Base-by-base conservation (phyloP, 768 basidiomycete species). In the Podaxis carcinomalis region DNA sequence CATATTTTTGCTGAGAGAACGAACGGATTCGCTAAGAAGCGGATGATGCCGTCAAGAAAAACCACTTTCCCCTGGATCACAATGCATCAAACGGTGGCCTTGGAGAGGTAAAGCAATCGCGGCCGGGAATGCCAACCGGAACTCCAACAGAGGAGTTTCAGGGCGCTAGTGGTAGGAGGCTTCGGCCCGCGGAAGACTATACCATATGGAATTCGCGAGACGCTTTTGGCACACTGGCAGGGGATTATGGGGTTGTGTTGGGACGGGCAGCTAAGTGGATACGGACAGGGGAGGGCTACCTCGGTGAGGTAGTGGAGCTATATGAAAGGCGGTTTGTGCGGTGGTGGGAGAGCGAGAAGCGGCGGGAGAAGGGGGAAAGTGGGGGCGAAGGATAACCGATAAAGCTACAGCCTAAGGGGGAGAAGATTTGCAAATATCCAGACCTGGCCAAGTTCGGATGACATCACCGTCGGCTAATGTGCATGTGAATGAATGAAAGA, bases 131-230 rank as follows among this genome's bases (percentile, higher is more conserved):
- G 11, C 52, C 21, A 7, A 46, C 57, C 23, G 53, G 39, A 36
- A 44, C 5, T 23, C 35, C 57, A n/a, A 32, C 16, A 63, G 70
- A 44, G 59, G 51, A 51, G 57, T 56, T 56, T 23, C 64, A 57
- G 62, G 51, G 39, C 47, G 51, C 39, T 46, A 57, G 23, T 36
- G 37, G 36, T 21, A 61, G 61, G 50, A 39, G 49, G 62, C 56
- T 74, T 64, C 76, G 75, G 68, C 84, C 89, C 3, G 92, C 89
- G 1, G 82, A 84, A 62, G 72, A 73, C 53, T 86, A 89, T 73
- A 75, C 75, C 52, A 82, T 93, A 51, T 92, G 86, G 74, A 78
- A 84, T 36, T 75, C 80, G n/a, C 76, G 77, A n/a, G 94, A 94
- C 65, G 74, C 83, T 54, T 73, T 83, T 27, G 92, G 92, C 36